Evolutionary conservation across 306 rosid species (phyloP), one percentile per base, ranked within the genome.

Genomic region (Fagus sylvatica): DNA sequence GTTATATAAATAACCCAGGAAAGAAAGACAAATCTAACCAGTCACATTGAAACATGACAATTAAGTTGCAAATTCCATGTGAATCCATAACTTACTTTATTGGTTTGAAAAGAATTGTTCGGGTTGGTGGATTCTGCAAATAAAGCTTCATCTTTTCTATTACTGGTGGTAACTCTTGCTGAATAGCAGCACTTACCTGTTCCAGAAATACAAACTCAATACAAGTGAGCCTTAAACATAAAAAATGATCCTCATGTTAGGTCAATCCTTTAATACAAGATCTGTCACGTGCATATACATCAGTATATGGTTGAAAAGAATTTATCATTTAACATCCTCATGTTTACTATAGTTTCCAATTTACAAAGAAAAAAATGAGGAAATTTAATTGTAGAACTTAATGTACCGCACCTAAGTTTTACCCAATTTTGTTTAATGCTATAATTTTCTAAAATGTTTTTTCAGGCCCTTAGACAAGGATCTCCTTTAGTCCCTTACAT

Each of bases 41-140:
- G 34, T 67, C 72, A 56, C 42, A 68, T 15, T 36, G 32, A 12
- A 22, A 43, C 56, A 72, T 64, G 76, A 75, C 48, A 43, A 33
- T 78, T 10, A 32, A 68, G 41, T 71, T 61, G 16, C 66, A 28
- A 72, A 41, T 68, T 46, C 55, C 12, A 67, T 0, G 11, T 65
- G 22, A 39, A 69, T n/a, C 40, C 62, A 34, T 40, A 72, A 74
- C 98, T 87, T 86, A 92, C 98, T 90, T 91, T 79, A 95, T 95
- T 40, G 99, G 98, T 75, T 93, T 93, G 93, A 95, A 95, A 73
- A 95, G 97, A 83, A 93, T 95, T 48, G 90, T 91, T 76, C 97
- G 88, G 15, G 99, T 95, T 1, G 93, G 84, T 32, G 98, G 79
- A 80, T 95, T 95, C 79, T 89, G 98, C 78, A 95, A 89, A 87